phyloP scores from a whole-genome alignment of 305 asterid species.

The Rubia balearica region DNA sequence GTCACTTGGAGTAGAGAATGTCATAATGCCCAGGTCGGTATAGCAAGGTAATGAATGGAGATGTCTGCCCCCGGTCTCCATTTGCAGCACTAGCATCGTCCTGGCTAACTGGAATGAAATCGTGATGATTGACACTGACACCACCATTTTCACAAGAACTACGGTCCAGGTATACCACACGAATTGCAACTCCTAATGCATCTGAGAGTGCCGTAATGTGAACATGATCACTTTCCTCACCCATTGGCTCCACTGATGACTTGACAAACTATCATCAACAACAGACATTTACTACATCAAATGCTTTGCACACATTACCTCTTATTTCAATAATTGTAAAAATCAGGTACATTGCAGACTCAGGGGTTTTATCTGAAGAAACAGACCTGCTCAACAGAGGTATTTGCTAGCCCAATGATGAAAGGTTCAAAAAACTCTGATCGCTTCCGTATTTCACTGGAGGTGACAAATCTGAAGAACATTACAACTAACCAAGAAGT shows the following conservation, averaged over 20 bases:
- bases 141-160: slow-evolving; percentile 74
- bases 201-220: slow-evolving; percentile 95
- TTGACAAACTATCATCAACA: slow-evolving; percentile 68
- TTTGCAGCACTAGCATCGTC: slow-evolving; percentile 15
- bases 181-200: slow-evolving; percentile 77
- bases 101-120: slow-evolving; percentile 47
- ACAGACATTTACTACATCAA: not conserved
- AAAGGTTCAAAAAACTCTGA: slow-evolving; percentile 86
- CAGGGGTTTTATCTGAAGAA: not conserved
- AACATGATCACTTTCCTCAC: slow-evolving; percentile 95
- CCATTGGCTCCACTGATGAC: slow-evolving; percentile 97
- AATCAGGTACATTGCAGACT: not conserved
- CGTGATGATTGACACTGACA: slow-evolving; percentile 80
- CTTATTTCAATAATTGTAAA: not conserved
- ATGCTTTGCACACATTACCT: not conserved
- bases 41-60: slow-evolving; percentile 66
- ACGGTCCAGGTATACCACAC: slow-evolving; percentile 85
- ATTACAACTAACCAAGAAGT: slow-evolving; percentile 58
- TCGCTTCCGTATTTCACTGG: slow-evolving; percentile 82
- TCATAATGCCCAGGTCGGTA: slow-evolving; percentile 97
- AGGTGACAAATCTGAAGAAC: slow-evolving; percentile 96
- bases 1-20: slow-evolving; percentile 66
- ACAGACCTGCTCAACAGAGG: slow-evolving; percentile 84
- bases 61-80: slow-evolving; percentile 24
- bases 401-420: slow-evolving; percentile 65